Conservation (phyloP, 2,329 filamentous ascomycete genomes). For the Fusarium denticulatum region DNA sequence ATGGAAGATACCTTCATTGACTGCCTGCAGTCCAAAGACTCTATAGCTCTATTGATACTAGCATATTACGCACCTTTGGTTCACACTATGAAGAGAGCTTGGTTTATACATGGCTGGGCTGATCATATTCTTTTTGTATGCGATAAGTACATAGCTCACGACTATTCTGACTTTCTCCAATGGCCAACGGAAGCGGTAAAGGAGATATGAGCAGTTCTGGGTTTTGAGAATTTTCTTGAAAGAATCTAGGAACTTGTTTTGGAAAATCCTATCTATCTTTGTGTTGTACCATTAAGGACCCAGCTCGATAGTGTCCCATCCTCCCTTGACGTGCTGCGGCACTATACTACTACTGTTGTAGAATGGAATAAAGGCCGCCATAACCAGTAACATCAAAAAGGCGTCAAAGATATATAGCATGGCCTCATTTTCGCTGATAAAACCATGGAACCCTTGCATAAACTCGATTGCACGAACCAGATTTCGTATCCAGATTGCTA, state of each 20-base stretch:
- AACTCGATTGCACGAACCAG: not conserved
- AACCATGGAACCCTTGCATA: not conserved
- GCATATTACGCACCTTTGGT: not conserved
- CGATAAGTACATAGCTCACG: not conserved
- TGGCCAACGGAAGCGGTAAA: not conserved
- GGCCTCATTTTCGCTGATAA: not conserved
- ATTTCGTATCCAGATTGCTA: not conserved
- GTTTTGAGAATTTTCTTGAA: fast-evolving
- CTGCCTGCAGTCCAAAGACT: not conserved
- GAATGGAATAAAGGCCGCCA: not conserved
- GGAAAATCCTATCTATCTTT: not conserved
- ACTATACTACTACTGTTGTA: not conserved
- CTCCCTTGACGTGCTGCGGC: not conserved
- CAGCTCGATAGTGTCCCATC: not conserved
- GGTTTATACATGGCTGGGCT: not conserved
- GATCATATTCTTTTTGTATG: not conserved
- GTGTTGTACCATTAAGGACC: not conserved
- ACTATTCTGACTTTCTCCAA: not conserved
- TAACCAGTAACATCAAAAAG: not conserved
- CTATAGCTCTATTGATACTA: not conserved
- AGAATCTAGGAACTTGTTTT: not conserved
- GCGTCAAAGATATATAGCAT: not conserved
- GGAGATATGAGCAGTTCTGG: not conserved
- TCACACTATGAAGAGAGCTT: not conserved
- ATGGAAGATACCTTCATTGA: not conserved